Percentiles rank a stretch among this genome's conserved stretches.
Conservation (phyloP, 345 rosid species). For the Rhizophora apiculata region DNA sequence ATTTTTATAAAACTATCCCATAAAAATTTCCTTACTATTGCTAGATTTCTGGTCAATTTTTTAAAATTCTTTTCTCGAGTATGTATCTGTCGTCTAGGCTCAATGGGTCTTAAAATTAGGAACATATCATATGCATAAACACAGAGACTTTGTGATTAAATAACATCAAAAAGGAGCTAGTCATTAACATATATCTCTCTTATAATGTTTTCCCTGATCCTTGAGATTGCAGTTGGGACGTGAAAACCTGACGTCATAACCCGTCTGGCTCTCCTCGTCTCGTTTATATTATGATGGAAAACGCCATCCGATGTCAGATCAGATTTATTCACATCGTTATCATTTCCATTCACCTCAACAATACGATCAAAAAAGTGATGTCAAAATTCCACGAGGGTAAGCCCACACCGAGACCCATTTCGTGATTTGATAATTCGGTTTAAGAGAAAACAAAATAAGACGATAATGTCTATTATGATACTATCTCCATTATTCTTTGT, state of each 20-base stretch:
- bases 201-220: neutral
- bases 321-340: neutral
- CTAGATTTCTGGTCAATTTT: too few species aligned
- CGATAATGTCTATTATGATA: too few species aligned
- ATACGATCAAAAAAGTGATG: neutral
- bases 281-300: neutral
- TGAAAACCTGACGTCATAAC: neutral
- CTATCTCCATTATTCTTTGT: neutral
- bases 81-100: too few species aligned
- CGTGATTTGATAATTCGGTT: neutral
- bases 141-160: too few species aligned
- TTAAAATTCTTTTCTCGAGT: too few species aligned
- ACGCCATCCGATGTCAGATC: neutral
- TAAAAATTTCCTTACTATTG: too few species aligned
- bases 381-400: neutral
- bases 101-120: too few species aligned
- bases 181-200: too few species aligned
- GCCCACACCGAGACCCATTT: neutral
- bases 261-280: neutral
- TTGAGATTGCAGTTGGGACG: neutral
- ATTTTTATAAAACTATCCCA: too few species aligned
- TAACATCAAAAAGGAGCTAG: too few species aligned
- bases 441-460: too few species aligned
- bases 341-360: neutral
- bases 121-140: too few species aligned